Conservation (phyloP, 176 grass and related monocot genomes). For the Luzula sylvatica region DNA sequence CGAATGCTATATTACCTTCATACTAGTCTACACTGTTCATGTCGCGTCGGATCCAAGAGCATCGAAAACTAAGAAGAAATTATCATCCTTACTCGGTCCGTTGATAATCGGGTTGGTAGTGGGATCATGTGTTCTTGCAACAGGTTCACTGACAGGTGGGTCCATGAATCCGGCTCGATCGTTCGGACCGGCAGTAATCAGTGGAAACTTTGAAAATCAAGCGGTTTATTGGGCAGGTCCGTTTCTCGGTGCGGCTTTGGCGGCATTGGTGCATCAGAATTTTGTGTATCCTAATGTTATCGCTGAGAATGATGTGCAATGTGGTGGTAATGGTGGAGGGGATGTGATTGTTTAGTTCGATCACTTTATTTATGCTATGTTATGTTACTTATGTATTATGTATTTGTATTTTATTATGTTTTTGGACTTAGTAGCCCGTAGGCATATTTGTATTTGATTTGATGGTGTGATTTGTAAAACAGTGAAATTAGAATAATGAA, state of each 20-base stretch:
- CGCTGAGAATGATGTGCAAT: constrained; percentile 7
- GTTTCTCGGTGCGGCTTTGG: constrained; percentile 49
- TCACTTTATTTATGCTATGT: background rate
- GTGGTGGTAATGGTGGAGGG: constrained; percentile 15
- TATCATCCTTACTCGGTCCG: constrained; percentile 25
- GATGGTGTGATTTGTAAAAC: no score
- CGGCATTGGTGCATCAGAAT: constrained; percentile 54
- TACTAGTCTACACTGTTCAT: constrained; percentile 61
- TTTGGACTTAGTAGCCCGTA: background rate
- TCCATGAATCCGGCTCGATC: constrained; percentile 95
- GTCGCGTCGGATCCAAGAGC: constrained; percentile 32
- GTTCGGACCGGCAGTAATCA: constrained; percentile 65
- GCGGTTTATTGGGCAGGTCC: constrained; percentile 84
- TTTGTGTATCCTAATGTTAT: constrained; percentile 25
- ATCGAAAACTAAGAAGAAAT: background rate
- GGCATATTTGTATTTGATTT: no score
- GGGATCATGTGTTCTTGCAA: constrained; percentile 54
- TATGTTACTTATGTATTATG: background rate
- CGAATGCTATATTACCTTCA: constrained; percentile 55
- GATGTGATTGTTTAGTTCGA: constrained; percentile 29
- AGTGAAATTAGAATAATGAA: no score
- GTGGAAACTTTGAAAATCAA: constrained; percentile 60
- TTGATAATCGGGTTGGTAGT: constrained; percentile 35
- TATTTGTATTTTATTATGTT: background rate
- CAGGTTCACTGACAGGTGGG: constrained; percentile 51